A percentile compares a stretch with the other conserved stretches of the same genome.
Conservation (phyloP, 2,329 filamentous ascomycete genomes). For the Ophiostoma triangulosporum region DNA sequence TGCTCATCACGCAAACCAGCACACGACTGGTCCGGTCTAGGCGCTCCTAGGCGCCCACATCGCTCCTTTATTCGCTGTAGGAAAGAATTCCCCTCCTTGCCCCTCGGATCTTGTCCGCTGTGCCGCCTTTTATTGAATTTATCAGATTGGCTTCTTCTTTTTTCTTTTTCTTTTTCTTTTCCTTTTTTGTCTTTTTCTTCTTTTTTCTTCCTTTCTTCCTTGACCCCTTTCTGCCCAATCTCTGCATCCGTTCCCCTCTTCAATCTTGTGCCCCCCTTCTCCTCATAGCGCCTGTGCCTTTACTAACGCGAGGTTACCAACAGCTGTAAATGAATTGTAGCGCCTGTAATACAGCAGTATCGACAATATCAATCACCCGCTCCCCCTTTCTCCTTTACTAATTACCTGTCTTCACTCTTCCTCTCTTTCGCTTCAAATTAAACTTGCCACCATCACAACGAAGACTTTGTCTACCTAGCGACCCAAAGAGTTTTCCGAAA, state of each 20-base stretch:
- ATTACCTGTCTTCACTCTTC: no score
- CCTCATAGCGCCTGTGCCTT: no score
- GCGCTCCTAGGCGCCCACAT: background rate
- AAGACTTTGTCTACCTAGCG: constrained; percentile 1
- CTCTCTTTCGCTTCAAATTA: constrained; percentile 1
- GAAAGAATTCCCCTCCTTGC: background rate
- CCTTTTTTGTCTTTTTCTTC: background rate
- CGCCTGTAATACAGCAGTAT: no score
- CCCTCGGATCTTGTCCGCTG: background rate
- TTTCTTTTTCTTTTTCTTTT: background rate
- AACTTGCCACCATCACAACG: background rate
- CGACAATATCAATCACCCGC: background rate
- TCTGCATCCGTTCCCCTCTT: background rate
- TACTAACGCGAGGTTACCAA: no score
- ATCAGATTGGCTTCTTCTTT: background rate
- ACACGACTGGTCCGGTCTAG: background rate
- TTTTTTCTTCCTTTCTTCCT: background rate
- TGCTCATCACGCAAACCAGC: background rate
- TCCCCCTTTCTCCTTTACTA: background rate
- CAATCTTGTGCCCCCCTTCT: background rate
- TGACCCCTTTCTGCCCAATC: background rate
- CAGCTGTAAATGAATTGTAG: no score
- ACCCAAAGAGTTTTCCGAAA: background rate
- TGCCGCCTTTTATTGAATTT: background rate
- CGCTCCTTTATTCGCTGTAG: background rate